Conservation (phyloP, 768 basidiomycete genomes). For the Gloeostereum incarnatum region DNA sequence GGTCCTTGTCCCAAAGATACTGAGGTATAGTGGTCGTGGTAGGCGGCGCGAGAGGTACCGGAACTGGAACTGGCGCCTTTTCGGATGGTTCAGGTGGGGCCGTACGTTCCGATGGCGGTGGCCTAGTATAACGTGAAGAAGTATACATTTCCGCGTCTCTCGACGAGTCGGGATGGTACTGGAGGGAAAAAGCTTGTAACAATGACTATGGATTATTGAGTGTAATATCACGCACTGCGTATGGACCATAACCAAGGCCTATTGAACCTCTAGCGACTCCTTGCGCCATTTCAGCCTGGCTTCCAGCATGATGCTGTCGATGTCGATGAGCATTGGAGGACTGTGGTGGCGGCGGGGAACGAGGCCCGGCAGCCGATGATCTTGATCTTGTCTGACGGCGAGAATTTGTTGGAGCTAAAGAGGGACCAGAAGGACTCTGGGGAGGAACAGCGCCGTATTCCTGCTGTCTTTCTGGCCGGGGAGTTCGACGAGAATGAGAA, state of each 20-base stretch:
- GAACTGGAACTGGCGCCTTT: no score
- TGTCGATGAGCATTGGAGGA: no score
- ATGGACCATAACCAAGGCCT: slow-evolving; percentile 77
- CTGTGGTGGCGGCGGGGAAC: no score
- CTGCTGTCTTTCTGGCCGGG: slow-evolving; percentile 33
- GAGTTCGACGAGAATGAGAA: slow-evolving; percentile 29
- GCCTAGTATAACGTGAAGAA: slow-evolving; percentile 48
- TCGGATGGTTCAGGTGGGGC: slow-evolving; percentile 10
- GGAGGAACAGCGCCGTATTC: slow-evolving; percentile 58
- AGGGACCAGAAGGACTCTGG: slow-evolving; percentile 16
- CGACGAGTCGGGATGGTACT: slow-evolving; percentile 50
- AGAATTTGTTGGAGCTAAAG: slow-evolving; percentile 10
- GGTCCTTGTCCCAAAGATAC: slow-evolving; percentile 75
- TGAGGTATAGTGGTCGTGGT: slow-evolving; percentile 59
- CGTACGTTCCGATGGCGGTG: slow-evolving; percentile 30
- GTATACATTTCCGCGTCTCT: slow-evolving; percentile 36
- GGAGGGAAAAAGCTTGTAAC: slow-evolving; percentile 10
- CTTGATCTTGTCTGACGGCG: slow-evolving; percentile 17
- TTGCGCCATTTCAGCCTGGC: slow-evolving; percentile 53
- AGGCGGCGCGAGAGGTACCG: slow-evolving; percentile 19
- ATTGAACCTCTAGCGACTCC: slow-evolving; percentile 77
- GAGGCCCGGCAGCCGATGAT: slow-evolving; percentile 16
- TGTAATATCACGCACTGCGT: slow-evolving; percentile 48
- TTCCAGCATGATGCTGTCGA: no score
- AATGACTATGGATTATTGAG: slow-evolving; percentile 7